Conservation (phyloP, 1,284 basidiomycete species). For the Schizophyllum commune region DNA sequence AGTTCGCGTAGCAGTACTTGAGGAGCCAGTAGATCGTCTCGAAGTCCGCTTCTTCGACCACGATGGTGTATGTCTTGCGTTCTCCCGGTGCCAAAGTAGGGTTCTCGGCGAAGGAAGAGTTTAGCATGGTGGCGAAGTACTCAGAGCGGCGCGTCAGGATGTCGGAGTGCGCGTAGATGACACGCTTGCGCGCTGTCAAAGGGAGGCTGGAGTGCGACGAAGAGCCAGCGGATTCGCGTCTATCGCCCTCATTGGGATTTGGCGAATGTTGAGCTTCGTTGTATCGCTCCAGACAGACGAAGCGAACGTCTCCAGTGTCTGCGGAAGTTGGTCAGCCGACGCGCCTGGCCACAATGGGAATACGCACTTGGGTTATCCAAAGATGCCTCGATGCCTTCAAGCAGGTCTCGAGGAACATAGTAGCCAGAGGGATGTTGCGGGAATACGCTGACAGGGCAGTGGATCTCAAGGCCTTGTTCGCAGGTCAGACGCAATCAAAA, state of each 20-base stretch:
- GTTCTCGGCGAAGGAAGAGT: constrained; percentile 64
- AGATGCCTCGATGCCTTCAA: constrained; percentile 55
- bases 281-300: constrained; percentile 61
- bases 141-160: constrained; percentile 68
- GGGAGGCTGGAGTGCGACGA: constrained; percentile 28
- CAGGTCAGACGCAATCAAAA: neutral
- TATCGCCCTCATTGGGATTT: constrained; percentile 1
- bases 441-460: constrained; percentile 56
- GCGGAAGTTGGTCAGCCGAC: constrained; percentile 1
- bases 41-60: constrained; percentile 79
- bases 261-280: constrained; percentile 21
- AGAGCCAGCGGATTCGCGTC: constrained; percentile 14
- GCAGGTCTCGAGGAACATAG: constrained; percentile 53
- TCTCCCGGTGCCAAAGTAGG: constrained; percentile 33
- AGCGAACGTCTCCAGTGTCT: constrained; percentile 48
- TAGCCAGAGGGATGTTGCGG: constrained; percentile 59
- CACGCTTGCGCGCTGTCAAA: constrained; percentile 52
- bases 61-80: constrained; percentile 54
- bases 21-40: constrained; percentile 79
- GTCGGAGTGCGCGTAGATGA: constrained; percentile 78
- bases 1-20: constrained; percentile 76
- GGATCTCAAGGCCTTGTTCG: constrained; percentile 44
- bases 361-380: constrained; percentile 56
- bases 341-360: neutral
- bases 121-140: constrained; percentile 76